Base-by-base conservation (phyloP, 129 eudicot species). In the Lonicera japonica region DNA sequence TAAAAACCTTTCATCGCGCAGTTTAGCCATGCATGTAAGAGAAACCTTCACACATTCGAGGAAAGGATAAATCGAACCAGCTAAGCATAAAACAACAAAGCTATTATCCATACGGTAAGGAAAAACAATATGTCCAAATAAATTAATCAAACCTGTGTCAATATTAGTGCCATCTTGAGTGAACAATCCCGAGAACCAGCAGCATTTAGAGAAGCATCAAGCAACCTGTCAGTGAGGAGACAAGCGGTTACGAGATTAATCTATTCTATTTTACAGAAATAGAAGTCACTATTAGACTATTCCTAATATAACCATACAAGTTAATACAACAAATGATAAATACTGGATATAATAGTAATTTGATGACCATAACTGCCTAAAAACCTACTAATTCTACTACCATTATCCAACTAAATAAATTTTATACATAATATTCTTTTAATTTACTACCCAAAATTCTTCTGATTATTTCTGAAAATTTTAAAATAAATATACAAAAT, bases 181-280 rank as follows among this genome's bases (percentile, higher is more conserved):
- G 99, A 88, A 79, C 99, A 94, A 73, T 83, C 95, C 10, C 86
- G 89, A 76, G 99, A 85, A 57, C 92, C 82, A 79, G 96, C 88
- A 63, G 95, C 96, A 66, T 61, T 75, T 73, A 94, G 74, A 34
- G 99, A 85, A 57, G 94, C 85, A 69, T 88, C 96, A 67, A 94
- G 85, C 87, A 94, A 79, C 76, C 97, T 90, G 76, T 50, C 5
- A 34, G 58, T 25, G 12, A 38, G 20, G 18, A 43, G 36, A 39
- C 22, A 14, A 17, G 58, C 21, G 38, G 46, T 59, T 71, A 65
- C 2, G 18, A 60, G 51, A 25, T 11, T 3, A 29, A n/a, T n/a
- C n/a, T n/a, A n/a, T n/a, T n/a, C n/a, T n/a, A n/a, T n/a, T n/a
- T n/a, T n/a, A n/a, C n/a, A n/a, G n/a, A n/a, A n/a, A n/a, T n/a